These are phyloP conservation scores for Trichoderma atrobrunneum DNA, from an alignment of 2,329 filamentous ascomycete genomes.

Conservation along the genomic window DNA sequence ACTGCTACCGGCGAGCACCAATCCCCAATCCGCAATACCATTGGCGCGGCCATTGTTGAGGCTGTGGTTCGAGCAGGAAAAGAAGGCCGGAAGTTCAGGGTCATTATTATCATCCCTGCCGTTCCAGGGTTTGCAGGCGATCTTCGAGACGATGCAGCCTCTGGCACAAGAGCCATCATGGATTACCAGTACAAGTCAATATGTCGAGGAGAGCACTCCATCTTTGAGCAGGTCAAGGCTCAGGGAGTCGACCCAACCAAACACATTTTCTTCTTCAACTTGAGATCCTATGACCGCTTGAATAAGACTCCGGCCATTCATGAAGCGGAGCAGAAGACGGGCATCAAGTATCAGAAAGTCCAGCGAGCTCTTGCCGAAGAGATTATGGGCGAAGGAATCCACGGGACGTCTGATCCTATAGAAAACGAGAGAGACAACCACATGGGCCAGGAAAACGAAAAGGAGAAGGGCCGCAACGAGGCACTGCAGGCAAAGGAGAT, in stretches of 20 bases:
- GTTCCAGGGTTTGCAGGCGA: constrained; percentile 95
- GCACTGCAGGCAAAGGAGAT: constrained; percentile 48
- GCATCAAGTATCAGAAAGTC: constrained; percentile 79
- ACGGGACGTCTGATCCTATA: constrained; percentile 49
- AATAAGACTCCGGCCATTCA: constrained; percentile 75
- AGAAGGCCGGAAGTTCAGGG: constrained; percentile 80
- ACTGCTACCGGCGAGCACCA: constrained; percentile 90
- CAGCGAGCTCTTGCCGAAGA: constrained; percentile 87
- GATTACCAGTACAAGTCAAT: constrained; percentile 98
- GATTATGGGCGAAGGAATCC: constrained; percentile 73
- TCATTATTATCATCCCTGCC: constrained; percentile 87
- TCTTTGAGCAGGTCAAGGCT: constrained; percentile 71
- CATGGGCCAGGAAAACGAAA: constrained; percentile 43
- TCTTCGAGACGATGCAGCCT: constrained; percentile 75
- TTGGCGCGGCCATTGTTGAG: constrained; percentile 87
- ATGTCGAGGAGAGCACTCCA: constrained; percentile 84
- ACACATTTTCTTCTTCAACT: constrained; percentile 90
- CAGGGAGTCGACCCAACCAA: constrained; percentile 74
- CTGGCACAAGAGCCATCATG: constrained; percentile 91
- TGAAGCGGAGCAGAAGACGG: constrained; percentile 75
- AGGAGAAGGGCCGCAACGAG: constrained; percentile 37
- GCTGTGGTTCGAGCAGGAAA: constrained; percentile 78
- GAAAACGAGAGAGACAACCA: constrained; percentile 45
- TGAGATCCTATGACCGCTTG: constrained; percentile 87
- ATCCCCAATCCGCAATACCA: constrained; percentile 78